Evolutionary conservation across 2,329 filamentous ascomycete genomes (phyloP), one percentile per base, ranked within the genome.

Genomic region (Colletotrichum sojae): DNA sequence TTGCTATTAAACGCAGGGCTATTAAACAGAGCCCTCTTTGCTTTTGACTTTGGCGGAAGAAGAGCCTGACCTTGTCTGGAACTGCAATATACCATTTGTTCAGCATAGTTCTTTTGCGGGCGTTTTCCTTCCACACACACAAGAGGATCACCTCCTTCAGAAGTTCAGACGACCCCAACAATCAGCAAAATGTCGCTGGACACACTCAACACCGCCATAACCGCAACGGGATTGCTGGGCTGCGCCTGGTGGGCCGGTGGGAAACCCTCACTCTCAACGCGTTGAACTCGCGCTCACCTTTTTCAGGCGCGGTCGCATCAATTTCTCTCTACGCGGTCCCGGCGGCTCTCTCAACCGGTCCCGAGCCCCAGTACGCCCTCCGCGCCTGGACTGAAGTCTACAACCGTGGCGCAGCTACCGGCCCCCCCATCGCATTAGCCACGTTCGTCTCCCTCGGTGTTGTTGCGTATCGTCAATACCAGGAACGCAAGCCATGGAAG

Each of bases 171-270:
- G 27, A 31, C 27, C 27, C 8, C 27, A 31, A 31, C 27, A 31
- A 8, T 31, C 27, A 9, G 8, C 27, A 46, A 18, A 46, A 46
- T 46, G 43, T 46, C 43, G 15, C 43, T 46, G 10, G 15, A 31
- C 27, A 31, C 27, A 31, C 27, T 31, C 1, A 15, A 25, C 18
- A 63, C 71, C 61, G 59, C 69, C 71, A 72, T 31, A 31, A 31
- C 53, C 2, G 70, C 53, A n/a, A 68, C 31, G 18, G 54, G 39
- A 45, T 18, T 36, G 20, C 31, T 57, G 25, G 25, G 43, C 43
- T 49, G 31, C 10, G 22, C 39, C 20, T 54, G 39, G 27, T 25
- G 52, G 39, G 27, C 16, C 13, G 16, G 27, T 52, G 36, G 6
- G 25, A 65, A 55, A 4, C 52, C 63, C 67, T 9, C 3, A 16